A percentile compares a stretch with the other conserved stretches of the same genome.
phyloP scores from a whole-genome alignment of 768 basidiomycete species.

The Russula sp. region DNA sequence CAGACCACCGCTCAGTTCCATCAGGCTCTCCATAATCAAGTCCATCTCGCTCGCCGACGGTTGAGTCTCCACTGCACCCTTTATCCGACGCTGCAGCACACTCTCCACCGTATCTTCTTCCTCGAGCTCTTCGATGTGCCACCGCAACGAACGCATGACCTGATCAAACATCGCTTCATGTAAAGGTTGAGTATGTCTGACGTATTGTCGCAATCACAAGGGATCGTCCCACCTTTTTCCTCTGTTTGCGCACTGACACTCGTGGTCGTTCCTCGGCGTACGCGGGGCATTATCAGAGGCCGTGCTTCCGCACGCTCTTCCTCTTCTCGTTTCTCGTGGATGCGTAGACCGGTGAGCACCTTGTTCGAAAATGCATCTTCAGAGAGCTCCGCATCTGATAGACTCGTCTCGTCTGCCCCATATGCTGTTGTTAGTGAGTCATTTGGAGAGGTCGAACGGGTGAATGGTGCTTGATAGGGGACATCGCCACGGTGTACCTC shows the following conservation, averaged over 20 bases:
- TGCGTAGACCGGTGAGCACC: constrained; percentile 37
- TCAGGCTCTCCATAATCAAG: constrained; percentile 43
- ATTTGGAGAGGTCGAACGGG: constrained; percentile 47
- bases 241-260: constrained; percentile 32
- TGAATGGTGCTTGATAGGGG: constrained; percentile 45
- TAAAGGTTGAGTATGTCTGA: background rate
- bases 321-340: constrained; percentile 40
- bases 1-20: constrained; percentile 28
- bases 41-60: constrained; percentile 42
- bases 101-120: constrained; percentile 47
- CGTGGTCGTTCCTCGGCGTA: constrained; percentile 33
- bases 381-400: constrained; percentile 42
- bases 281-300: constrained; percentile 37
- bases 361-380: constrained; percentile 41
- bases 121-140: constrained; percentile 42
- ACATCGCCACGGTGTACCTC: constrained; percentile 32
- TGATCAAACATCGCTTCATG: constrained; percentile 38
- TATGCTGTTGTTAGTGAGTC: constrained; percentile 50
- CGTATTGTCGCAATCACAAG: background rate
- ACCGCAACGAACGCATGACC: constrained; percentile 42
- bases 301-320: constrained; percentile 39
- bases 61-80: constrained; percentile 38
- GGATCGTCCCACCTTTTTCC: constrained; percentile 39
- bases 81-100: constrained; percentile 39
- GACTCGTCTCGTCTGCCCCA: constrained; percentile 45